These are phyloP conservation scores for Globisporangium camurandrum DNA, from an alignment of 352 stramenopile genomes.

Conservation along the genomic window DNA sequence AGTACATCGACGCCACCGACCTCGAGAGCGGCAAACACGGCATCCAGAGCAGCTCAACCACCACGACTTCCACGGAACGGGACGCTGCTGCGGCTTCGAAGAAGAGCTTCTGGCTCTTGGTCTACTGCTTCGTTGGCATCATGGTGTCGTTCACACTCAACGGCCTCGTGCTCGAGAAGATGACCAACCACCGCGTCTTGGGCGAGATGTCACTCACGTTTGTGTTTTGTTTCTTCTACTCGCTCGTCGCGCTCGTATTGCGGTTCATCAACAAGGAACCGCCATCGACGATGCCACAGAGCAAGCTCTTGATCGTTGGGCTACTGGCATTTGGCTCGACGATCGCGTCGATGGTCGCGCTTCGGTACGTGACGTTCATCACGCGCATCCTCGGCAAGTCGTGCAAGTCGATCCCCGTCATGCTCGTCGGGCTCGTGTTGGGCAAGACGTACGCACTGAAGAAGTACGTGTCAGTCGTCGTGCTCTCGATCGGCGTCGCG, in stretches of 20 bases:
- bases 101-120: slow-evolving; percentile 50
- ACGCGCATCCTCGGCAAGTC: slow-evolving; percentile 83
- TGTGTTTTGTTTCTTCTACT: slow-evolving; percentile 76
- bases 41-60: not conserved
- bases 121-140: slow-evolving; percentile 75
- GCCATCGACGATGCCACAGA: slow-evolving; percentile 65
- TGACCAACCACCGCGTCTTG: slow-evolving; percentile 76
- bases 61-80: slow-evolving; percentile 1
- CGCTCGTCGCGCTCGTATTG: slow-evolving; percentile 51
- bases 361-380: slow-evolving; percentile 84
- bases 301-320: slow-evolving; percentile 53
- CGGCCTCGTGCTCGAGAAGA: slow-evolving; percentile 74
- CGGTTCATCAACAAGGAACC: slow-evolving; percentile 54
- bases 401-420: slow-evolving; percentile 84
- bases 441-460: slow-evolving; percentile 75
- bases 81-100: slow-evolving; percentile 14
- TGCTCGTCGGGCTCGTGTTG: slow-evolving; percentile 67
- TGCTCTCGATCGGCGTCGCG: slow-evolving; percentile 66
- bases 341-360: slow-evolving; percentile 73
- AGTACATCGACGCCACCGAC: slow-evolving; percentile 23
- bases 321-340: slow-evolving; percentile 70
- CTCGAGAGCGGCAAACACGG: slow-evolving; percentile 19
- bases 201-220: slow-evolving; percentile 82
- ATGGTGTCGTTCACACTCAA: slow-evolving; percentile 83
- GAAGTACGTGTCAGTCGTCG: slow-evolving; percentile 76